Evolutionary conservation across 2,329 filamentous ascomycete genomes (phyloP).

Genomic region (Mycocentrospora acerina): DNA sequence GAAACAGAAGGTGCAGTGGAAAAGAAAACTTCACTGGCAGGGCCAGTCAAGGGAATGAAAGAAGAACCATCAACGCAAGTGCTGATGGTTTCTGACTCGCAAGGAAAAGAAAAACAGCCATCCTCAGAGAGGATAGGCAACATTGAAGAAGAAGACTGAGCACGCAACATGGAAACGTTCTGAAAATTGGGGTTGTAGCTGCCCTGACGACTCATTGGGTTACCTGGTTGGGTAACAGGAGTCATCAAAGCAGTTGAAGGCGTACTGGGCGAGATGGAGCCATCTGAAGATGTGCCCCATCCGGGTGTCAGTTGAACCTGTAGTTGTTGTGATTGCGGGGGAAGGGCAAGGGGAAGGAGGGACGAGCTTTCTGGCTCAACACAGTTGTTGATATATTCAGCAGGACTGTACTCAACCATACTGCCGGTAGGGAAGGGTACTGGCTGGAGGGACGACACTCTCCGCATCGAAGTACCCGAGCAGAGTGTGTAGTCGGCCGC

Average conservation of each 20-base stretch:
- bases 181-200: slow-evolving; percentile 47
- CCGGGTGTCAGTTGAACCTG: slow-evolving; percentile 36
- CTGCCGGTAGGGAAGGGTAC: slow-evolving; percentile 19
- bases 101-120: slow-evolving; percentile 38
- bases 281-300: slow-evolving; percentile 38
- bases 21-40: slow-evolving; percentile 42
- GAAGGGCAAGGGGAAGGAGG: slow-evolving; percentile 20
- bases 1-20: slow-evolving; percentile 30
- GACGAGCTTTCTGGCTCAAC: slow-evolving; percentile 27
- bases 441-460: slow-evolving; percentile 24
- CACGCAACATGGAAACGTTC: slow-evolving; percentile 48
- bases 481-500: slow-evolving; percentile 36
- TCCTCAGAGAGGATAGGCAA: slow-evolving; percentile 40
- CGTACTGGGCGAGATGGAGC: slow-evolving; percentile 40
- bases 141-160: slow-evolving; percentile 45
- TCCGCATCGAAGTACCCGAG: slow-evolving; percentile 24
- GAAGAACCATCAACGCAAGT: slow-evolving; percentile 30
- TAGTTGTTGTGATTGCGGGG: slow-evolving; percentile 24
- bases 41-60: slow-evolving; percentile 36
- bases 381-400: slow-evolving; percentile 38
- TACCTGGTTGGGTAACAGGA: slow-evolving; percentile 41
- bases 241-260: slow-evolving; percentile 41
- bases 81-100: slow-evolving; percentile 38
- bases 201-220: slow-evolving; percentile 48
- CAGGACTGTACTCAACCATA: slow-evolving; percentile 40